These are phyloP conservation scores for Candida sp. DNA, from an alignment of 1,139 yeast species.

Conservation along the genomic window DNA sequence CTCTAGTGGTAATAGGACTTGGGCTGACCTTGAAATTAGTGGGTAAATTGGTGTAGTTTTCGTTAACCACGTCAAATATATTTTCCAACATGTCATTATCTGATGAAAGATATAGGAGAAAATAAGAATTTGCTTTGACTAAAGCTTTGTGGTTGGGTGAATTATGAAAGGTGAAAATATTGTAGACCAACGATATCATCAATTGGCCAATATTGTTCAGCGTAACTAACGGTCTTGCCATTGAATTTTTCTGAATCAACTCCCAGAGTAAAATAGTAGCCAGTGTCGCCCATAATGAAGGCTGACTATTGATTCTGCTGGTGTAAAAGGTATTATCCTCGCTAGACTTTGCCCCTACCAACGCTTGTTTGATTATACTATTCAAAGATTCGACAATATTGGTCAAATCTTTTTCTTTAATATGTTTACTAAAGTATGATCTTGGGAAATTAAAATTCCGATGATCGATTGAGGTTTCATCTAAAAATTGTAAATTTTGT, in stretches of 20 bases:
- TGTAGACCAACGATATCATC: constrained; percentile 51
- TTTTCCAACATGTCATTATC: constrained; percentile 37
- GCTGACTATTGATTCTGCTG: constrained; percentile 16
- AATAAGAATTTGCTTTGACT: constrained; percentile 57
- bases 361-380: constrained; percentile 26
- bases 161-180: constrained; percentile 46
- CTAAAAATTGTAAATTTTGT: constrained; percentile 33
- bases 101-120: constrained; percentile 59
- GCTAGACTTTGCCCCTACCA: constrained; percentile 8
- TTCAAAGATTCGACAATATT: constrained; percentile 46
- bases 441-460: constrained; percentile 49
- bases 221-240: constrained; percentile 46
- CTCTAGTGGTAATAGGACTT: constrained; percentile 52
- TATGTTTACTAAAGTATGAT: constrained; percentile 48
- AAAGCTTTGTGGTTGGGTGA: constrained; percentile 35
- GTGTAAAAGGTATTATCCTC: constrained; percentile 16
- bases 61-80: constrained; percentile 36
- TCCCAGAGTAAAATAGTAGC: constrained; percentile 70
- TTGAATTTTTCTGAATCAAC: constrained; percentile 65
- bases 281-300: constrained; percentile 55
- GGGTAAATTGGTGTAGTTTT: constrained; percentile 46
- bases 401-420: constrained; percentile 50
- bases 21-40: constrained; percentile 36
- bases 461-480: constrained; percentile 18
- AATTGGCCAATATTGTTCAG: constrained; percentile 52